Base-by-base conservation (phyloP, 1,139 yeast species). In the Suhomyces chickasaworum region DNA sequence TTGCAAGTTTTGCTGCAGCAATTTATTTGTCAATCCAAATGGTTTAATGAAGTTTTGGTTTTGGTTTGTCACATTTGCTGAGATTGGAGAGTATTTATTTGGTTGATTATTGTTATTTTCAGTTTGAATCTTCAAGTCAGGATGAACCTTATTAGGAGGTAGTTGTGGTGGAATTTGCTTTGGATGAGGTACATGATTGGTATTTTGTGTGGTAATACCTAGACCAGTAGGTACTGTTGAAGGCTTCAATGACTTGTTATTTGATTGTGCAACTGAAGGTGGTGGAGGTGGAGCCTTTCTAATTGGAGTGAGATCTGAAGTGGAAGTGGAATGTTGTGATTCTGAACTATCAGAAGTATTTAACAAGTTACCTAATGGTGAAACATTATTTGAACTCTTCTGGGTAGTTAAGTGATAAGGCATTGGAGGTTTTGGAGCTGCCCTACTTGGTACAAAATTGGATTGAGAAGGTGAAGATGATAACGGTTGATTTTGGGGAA, bases 281-380 rank as follows among this genome's bases (percentile, higher is more conserved):
- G 82, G 83, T 16, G 81, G 77, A 1, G 85, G 85, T 1, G 85
- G 85, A 1, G 84, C 84, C 44, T 71, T 73, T 62, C 84, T 71
- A 7, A 69, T 70, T 8, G 84, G 83, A 3, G 73, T 62, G 47
- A 77, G 71, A 37, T 68, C 72, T 2, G 53, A 22, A 16, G 25
- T 8, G 15, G 37, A 32, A 3, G 47, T 15, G 16, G 23, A 20
- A 7, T n/a, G 18, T 34, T 29, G 25, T 2, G 36, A 7, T 10
- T 41, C 45, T 12, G 18, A 13, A 27, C 22, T 7, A 15, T 59
- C 59, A 7, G 69, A 56, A 37, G 60, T 65, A 49, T 58, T 65
- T 52, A 73, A 54, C 46, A 73, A 62, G 42, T 65, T 66, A 44
- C 59, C 65, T 47, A 73, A 61, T 0, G 78, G 77, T 2, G 77